Evolutionary conservation across 371 early-diverging fungal species (phyloP).

Genomic region (Parasitella parasitica): DNA sequence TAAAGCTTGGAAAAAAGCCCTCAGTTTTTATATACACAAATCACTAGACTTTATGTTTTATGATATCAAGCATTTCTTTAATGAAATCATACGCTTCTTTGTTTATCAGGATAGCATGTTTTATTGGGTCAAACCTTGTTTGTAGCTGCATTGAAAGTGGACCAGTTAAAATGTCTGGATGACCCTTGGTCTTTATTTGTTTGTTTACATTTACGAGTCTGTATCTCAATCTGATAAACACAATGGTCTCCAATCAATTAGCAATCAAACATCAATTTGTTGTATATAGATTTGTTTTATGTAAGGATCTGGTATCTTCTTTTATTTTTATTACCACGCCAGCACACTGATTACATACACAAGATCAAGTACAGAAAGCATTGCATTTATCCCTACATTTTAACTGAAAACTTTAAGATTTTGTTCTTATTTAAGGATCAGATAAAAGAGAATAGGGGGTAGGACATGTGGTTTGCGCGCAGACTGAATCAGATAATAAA

Average conservation of each 20-base stretch:
- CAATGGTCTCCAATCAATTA: not conserved
- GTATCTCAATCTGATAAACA: constrained; percentile 7
- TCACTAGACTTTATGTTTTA: too few relatives aligned
- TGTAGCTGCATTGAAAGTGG: not conserved
- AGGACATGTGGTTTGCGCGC: not conserved
- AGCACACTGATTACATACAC: not conserved
- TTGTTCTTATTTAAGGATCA: not conserved
- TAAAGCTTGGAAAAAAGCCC: too few relatives aligned
- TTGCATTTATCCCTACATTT: not conserved
- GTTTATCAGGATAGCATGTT: not conserved
- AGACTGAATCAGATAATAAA: constrained; percentile 14
- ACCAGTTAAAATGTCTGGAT: not conserved
- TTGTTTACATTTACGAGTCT: not conserved
- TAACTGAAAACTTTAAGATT: not conserved
- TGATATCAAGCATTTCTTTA: not conserved
- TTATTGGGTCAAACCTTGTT: not conserved
- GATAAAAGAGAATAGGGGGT: not conserved
- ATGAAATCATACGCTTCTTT: not conserved
- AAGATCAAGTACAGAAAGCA: not conserved
- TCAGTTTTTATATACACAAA: too few relatives aligned
- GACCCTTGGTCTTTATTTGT: constrained; percentile 1
- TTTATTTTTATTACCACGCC: not conserved
- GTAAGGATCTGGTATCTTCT: too few relatives aligned
- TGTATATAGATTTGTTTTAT: not conserved
- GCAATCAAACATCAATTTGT: not conserved